Percentiles rank a stretch among this genome's conserved stretches.
These are phyloP conservation scores for Suillus decipiens DNA, from an alignment of 768 basidiomycete genomes.

Conservation along the genomic window DNA sequence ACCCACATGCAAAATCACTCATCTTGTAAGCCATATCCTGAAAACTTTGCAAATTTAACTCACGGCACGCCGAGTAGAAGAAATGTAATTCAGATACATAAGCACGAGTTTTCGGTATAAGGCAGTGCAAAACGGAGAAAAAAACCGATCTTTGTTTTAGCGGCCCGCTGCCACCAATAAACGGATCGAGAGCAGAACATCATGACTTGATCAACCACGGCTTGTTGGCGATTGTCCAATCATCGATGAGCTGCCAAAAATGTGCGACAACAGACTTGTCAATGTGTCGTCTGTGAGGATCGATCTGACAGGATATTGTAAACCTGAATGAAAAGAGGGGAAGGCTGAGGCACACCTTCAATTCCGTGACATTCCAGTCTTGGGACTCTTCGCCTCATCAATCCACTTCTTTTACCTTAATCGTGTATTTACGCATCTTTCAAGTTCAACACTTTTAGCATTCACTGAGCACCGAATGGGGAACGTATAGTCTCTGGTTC, in stretches of 20 bases:
- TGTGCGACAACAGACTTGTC: conserved; percentile 95
- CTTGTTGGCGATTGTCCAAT: conserved; percentile 81
- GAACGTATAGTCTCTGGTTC: too few species aligned
- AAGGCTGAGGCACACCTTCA: conserved; percentile 61
- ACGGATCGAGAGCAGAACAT: conserved; percentile 11
- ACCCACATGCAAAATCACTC: neutral
- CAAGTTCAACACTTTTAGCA: too few species aligned
- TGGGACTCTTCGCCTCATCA: too few species aligned
- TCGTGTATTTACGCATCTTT: too few species aligned
- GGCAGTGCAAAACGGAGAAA: neutral
- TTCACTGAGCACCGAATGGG: too few species aligned
- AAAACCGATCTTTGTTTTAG: neutral
- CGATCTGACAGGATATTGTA: conserved; percentile 58
- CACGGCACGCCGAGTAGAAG: neutral
- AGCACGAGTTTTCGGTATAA: neutral
- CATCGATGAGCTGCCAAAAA: conserved; percentile 92
- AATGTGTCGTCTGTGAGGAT: conserved; percentile 84
- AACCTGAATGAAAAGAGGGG: neutral
- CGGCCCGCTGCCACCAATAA: neutral
- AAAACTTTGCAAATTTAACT: neutral
- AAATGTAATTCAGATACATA: conserved; percentile 3
- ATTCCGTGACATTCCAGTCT: conserved; percentile 96
- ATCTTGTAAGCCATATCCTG: neutral
- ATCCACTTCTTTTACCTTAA: too few species aligned
- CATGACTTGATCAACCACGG: conserved; percentile 64